A percentile compares a stretch with the other conserved stretches of the same genome.
These are phyloP conservation scores for Cicer arietinum DNA, from an alignment of 306 rosid species.

Conservation along the genomic window DNA sequence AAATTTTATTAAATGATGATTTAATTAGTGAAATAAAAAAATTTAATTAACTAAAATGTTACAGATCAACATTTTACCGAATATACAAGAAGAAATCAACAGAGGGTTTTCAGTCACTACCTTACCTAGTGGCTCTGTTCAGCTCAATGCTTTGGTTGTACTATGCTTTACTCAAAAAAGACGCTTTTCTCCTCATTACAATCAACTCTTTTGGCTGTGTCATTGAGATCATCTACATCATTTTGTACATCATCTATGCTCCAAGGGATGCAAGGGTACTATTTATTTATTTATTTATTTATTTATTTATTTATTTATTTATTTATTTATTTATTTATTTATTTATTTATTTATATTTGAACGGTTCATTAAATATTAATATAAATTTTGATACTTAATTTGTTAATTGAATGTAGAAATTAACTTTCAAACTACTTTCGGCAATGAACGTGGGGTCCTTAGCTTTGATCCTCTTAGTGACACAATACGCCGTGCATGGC, in stretches of 20 bases:
- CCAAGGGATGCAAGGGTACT: constrained; percentile 54
- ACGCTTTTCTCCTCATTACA: constrained; percentile 75
- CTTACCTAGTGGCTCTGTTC: constrained; percentile 81
- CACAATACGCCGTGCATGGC: constrained; percentile 50
- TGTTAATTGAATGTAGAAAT: constrained; percentile 48
- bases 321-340: too few relatives aligned
- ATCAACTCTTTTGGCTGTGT: constrained; percentile 81
- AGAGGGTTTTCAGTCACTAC: constrained; percentile 78
- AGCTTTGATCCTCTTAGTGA: constrained; percentile 54
- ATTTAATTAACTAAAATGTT: background rate
- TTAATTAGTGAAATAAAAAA: background rate
- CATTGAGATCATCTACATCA: constrained; percentile 64
- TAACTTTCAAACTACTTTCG: constrained; percentile 59
- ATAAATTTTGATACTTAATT: too few relatives aligned
- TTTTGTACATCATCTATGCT: constrained; percentile 65
- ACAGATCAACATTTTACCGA: constrained; percentile 79
- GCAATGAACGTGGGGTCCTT: constrained; percentile 67
- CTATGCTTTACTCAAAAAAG: constrained; percentile 66
- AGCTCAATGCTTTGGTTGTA: constrained; percentile 83
- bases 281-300: background rate
- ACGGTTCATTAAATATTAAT: too few relatives aligned
- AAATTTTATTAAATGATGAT: background rate
- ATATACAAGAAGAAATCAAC: constrained; percentile 81
- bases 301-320: too few relatives aligned
- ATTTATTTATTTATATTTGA: too few relatives aligned